Conservation (phyloP, 1,284 basidiomycete genomes). For the Irpex lacteus region DNA sequence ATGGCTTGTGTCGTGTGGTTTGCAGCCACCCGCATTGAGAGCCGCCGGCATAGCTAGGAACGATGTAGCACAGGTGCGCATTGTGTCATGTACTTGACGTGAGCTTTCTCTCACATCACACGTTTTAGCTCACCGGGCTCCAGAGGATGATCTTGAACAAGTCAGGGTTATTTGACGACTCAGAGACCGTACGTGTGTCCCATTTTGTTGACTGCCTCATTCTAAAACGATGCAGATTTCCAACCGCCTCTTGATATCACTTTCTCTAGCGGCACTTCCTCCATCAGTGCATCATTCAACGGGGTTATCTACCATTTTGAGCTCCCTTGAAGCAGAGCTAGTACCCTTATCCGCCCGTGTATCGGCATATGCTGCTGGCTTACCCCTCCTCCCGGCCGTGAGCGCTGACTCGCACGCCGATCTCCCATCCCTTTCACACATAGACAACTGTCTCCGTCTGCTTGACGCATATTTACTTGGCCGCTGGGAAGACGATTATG, state of each 20-base stretch:
- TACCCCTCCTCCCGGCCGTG: slow-evolving; percentile 35
- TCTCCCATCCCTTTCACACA: slow-evolving; percentile 40
- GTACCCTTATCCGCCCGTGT: slow-evolving; percentile 36
- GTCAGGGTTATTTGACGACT: slow-evolving; percentile 39
- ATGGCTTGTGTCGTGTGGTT: slow-evolving; percentile 29
- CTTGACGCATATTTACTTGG: slow-evolving; percentile 61
- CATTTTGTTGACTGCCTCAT: slow-evolving; percentile 10
- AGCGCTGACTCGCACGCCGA: slow-evolving; percentile 22
- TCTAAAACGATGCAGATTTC: slow-evolving; percentile 43
- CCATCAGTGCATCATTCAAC: slow-evolving; percentile 33
- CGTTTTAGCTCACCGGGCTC: slow-evolving; percentile 31
- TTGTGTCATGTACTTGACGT: not conserved
- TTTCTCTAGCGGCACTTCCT: slow-evolving; percentile 38
- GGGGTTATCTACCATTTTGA: slow-evolving; percentile 31
- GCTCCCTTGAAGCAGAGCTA: slow-evolving; percentile 38
- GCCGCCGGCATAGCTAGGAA: slow-evolving; percentile 43
- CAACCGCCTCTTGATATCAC: slow-evolving; percentile 50
- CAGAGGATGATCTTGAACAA: slow-evolving; percentile 45
- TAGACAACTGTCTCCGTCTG: slow-evolving; percentile 55
- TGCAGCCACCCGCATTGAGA: slow-evolving; percentile 38
- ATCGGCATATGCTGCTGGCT: slow-evolving; percentile 38
- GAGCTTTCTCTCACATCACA: slow-evolving; percentile 19
- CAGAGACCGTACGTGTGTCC: slow-evolving; percentile 36
- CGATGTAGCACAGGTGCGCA: slow-evolving; percentile 45
- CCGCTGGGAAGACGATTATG: slow-evolving; percentile 39